Percentiles rank a stretch among this genome's conserved stretches.
phyloP scores from a whole-genome alignment of 1,139 yeast species.

The Scheffersomyces cryptocercus region DNA sequence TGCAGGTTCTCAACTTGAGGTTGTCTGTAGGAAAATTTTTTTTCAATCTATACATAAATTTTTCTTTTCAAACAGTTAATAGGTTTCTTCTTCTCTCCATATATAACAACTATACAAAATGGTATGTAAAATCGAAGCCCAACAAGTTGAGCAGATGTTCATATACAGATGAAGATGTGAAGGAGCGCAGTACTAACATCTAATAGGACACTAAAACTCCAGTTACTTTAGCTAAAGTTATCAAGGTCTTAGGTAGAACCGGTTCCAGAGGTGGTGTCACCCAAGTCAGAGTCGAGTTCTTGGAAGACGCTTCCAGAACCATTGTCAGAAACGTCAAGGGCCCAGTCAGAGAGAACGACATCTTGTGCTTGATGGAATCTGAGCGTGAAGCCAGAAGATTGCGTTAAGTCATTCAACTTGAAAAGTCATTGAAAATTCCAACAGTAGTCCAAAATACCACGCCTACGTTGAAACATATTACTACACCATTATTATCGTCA shows the following conservation, averaged over 20 bases:
- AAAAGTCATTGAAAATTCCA: neutral
- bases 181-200: slow-evolving; percentile 15
- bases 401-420: slow-evolving; percentile 33
- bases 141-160: neutral
- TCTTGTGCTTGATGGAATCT: slow-evolving; percentile 98
- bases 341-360: slow-evolving; percentile 99
- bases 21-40: slow-evolving; percentile 6
- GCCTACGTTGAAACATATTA: neutral
- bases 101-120: slow-evolving; percentile 20
- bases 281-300: slow-evolving; percentile 99
- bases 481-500: neutral
- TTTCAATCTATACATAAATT: slow-evolving; percentile 5
- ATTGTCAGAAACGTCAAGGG: slow-evolving; percentile 99
- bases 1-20: no score
- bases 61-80: slow-evolving; percentile 5
- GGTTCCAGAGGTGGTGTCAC: slow-evolving; percentile 99
- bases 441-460: no score
- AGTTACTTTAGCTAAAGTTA: slow-evolving; percentile 98
- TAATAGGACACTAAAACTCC: slow-evolving; percentile 82
- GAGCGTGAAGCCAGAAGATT: slow-evolving; percentile 97
- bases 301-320: slow-evolving; percentile 97
- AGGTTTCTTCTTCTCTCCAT: slow-evolving; percentile 13
- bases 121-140: slow-evolving; percentile 18
- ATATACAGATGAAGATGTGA: neutral
- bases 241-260: slow-evolving; percentile 99